phyloP scores from a whole-genome alignment of 805 yeast species.

The Cyberlindnera meyerae region DNA sequence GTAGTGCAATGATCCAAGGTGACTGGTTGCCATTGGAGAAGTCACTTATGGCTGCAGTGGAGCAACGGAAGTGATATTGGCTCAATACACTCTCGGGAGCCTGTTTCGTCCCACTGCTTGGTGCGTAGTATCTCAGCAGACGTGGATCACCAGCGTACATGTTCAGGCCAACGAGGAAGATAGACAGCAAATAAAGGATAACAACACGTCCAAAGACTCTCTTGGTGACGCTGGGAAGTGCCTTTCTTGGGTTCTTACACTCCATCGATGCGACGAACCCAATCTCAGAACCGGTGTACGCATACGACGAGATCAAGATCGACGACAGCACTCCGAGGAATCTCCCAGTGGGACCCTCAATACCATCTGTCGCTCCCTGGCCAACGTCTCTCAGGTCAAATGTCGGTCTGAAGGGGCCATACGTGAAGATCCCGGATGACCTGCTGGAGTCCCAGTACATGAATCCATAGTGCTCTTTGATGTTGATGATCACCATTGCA shows the following conservation, averaged over 20 bases:
- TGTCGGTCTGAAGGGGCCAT: constrained; percentile 72
- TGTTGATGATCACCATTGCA: constrained; percentile 59
- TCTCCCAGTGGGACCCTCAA: constrained; percentile 56
- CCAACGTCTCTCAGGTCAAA: constrained; percentile 64
- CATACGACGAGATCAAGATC: constrained; percentile 60
- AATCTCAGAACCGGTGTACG: constrained; percentile 78
- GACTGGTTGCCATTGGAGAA: constrained; percentile 38
- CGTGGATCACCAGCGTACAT: constrained; percentile 77
- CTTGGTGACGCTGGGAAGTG: constrained; percentile 72
- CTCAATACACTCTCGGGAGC: constrained; percentile 5
- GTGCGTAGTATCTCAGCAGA: constrained; percentile 46
- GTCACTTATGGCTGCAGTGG: constrained; percentile 2
- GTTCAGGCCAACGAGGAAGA: constrained; percentile 66
- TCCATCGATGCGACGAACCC: constrained; percentile 84
- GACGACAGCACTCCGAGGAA: constrained; percentile 59
- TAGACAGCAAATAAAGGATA: constrained; percentile 58
- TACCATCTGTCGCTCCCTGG: constrained; percentile 47
- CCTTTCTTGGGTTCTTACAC: constrained; percentile 72
- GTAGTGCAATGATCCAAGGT: constrained; percentile 57
- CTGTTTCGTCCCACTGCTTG: constrained; percentile 10
- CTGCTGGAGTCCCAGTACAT: constrained; percentile 58
- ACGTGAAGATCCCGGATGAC: constrained; percentile 44
- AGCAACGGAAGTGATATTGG: constrained; percentile 9
- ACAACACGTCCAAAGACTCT: constrained; percentile 69
- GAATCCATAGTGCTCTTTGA: constrained; percentile 51